Conservation (phyloP, 176 grass and related monocot species). For the Cenchrus purpureus region DNA sequence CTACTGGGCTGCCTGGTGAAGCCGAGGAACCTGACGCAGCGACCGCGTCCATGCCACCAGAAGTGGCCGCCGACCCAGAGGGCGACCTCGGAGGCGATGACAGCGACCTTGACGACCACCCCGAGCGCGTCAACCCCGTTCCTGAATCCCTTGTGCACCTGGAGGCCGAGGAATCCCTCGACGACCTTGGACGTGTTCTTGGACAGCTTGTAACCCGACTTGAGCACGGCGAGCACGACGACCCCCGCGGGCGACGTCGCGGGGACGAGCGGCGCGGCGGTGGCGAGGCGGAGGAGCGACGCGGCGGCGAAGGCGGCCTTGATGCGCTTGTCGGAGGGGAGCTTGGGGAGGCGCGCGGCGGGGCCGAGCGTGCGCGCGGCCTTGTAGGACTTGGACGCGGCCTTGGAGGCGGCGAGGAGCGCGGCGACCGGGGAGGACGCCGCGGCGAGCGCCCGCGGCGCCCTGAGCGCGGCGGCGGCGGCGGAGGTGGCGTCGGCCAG, state of each 20-base stretch:
- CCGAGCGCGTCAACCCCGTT: constrained; percentile 71
- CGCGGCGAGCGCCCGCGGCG: constrained; percentile 49
- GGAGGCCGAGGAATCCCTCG: constrained; percentile 82
- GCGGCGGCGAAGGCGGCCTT: constrained; percentile 69
- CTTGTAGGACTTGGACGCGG: constrained; percentile 83
- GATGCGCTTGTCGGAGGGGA: constrained; percentile 47
- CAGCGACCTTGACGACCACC: constrained; percentile 69
- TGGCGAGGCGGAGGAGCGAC: constrained; percentile 62
- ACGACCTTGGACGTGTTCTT: constrained; percentile 82
- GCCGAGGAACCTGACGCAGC: constrained; percentile 10
- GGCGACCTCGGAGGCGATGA: constrained; percentile 62
- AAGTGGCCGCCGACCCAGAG: constrained; percentile 49
- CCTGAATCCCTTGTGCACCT: constrained; percentile 77
- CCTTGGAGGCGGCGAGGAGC: constrained; percentile 73
- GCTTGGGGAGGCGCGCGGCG: constrained; percentile 33
- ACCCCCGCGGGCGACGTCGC: constrained; percentile 42
- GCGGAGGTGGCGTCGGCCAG: constrained; percentile 66
- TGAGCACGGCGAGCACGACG: constrained; percentile 62
- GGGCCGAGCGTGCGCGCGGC: constrained; percentile 59
- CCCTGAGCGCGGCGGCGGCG: constrained; percentile 58
- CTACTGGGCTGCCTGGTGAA: neutral
- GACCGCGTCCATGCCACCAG: neutral
- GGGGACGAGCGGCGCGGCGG: constrained; percentile 23
- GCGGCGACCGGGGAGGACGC: constrained; percentile 61
- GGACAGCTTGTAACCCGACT: constrained; percentile 68